A percentile compares a stretch with the other conserved stretches of the same genome.
Evolutionary conservation across 2,329 filamentous ascomycete genomes (phyloP).

Genomic region (Pleurostoma richardsiae): DNA sequence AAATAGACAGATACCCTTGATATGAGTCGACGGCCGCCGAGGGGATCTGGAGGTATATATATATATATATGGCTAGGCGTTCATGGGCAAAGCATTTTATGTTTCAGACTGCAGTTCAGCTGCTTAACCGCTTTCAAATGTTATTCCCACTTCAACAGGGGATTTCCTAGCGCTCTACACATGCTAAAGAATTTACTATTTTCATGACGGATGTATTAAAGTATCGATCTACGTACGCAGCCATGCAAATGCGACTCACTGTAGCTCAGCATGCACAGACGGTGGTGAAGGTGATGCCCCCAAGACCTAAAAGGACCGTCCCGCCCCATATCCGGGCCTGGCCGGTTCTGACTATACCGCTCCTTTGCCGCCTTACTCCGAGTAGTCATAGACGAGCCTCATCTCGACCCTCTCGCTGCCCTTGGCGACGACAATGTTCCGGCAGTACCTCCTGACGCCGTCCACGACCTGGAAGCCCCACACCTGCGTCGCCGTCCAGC

Average conservation of each 20-base stretch:
- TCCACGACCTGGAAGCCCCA: slow-evolving; percentile 56
- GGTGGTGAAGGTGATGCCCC: too few relatives aligned
- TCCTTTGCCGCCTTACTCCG: slow-evolving; percentile 4
- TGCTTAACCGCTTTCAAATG: too few relatives aligned
- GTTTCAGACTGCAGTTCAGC: background rate
- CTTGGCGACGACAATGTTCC: slow-evolving; percentile 51
- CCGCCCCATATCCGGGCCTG: too few relatives aligned
- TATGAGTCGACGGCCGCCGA: slow-evolving; percentile 1
- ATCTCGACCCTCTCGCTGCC: slow-evolving; percentile 40
- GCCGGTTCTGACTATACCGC: too few relatives aligned
- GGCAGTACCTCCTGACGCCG: slow-evolving; percentile 45
- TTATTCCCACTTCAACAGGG: too few relatives aligned
- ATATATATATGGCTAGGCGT: slow-evolving; percentile 7
- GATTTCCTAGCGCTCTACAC: too few relatives aligned
- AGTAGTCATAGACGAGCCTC: slow-evolving; percentile 52
- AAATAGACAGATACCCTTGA: slow-evolving; percentile 6
- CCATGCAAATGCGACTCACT: too few relatives aligned
- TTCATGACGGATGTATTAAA: too few relatives aligned
- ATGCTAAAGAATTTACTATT: too few relatives aligned
- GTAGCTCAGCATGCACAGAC: too few relatives aligned
- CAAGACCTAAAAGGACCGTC: too few relatives aligned
- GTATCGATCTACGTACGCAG: too few relatives aligned
- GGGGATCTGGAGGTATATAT: background rate
- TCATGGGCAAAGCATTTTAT: slow-evolving; percentile 5
- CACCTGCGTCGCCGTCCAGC: slow-evolving; percentile 52